Percentiles rank a stretch among this genome's conserved stretches.
Conservation (phyloP, 106 monocot species). For the Alisma plantagoaquatica region DNA sequence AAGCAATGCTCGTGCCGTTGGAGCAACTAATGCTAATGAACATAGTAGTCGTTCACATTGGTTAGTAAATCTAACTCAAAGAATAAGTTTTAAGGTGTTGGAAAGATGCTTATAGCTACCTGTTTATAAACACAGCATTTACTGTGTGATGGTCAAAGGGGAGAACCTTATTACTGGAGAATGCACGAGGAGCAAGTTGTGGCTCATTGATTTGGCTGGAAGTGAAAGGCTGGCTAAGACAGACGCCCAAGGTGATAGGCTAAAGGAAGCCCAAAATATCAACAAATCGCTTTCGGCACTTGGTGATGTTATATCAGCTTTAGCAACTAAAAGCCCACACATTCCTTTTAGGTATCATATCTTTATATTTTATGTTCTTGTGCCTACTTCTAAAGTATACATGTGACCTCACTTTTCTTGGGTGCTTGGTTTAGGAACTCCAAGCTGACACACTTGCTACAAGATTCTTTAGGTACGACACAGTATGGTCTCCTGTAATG, state of each 20-base stretch:
- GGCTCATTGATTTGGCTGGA: slow-evolving; percentile 89
- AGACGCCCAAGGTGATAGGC: slow-evolving; percentile 82
- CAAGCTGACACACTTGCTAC: slow-evolving; percentile 90
- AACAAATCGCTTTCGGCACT: slow-evolving; percentile 91
- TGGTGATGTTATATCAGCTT: slow-evolving; percentile 96
- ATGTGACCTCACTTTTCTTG: neutral
- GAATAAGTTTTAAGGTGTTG: neutral
- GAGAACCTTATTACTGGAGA: slow-evolving; percentile 77
- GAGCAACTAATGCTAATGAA: slow-evolving; percentile 80
- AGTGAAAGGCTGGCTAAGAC: slow-evolving; percentile 91
- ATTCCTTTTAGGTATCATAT: slow-evolving; percentile 73
- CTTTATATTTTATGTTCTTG: neutral
- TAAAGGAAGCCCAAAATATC: slow-evolving; percentile 90
- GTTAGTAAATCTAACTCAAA: slow-evolving; percentile 11
- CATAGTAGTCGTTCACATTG: slow-evolving; percentile 96
- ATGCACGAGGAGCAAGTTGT: slow-evolving; percentile 75
- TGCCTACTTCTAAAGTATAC: neutral
- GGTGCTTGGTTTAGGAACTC: slow-evolving; percentile 51
- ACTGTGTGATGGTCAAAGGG: slow-evolving; percentile 51
- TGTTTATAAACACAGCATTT: slow-evolving; percentile 10
- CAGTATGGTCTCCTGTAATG: neutral
- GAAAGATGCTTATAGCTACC: too few species aligned
- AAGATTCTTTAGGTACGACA: slow-evolving; percentile 91
- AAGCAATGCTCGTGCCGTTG: slow-evolving; percentile 79
- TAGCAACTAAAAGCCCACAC: slow-evolving; percentile 84